Base-by-base conservation (phyloP, 345 rosid genomes). In the Luvunga scandens region DNA sequence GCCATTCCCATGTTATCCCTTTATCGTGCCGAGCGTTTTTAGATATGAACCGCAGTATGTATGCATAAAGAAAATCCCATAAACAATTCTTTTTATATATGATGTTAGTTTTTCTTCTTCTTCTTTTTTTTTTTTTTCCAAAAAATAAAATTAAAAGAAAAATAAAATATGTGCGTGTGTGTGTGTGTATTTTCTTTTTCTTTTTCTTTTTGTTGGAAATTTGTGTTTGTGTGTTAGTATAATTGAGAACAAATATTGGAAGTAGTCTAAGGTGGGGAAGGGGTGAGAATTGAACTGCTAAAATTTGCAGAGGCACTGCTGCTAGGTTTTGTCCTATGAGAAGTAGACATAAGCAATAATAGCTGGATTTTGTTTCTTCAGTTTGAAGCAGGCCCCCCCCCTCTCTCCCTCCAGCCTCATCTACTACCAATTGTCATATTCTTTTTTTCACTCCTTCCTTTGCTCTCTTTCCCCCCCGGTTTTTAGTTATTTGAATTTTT, bases 271-370 rank as follows among this genome's bases (percentile, higher is more conserved):
- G 78, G 39, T 28, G 60, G 39, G 74, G 61, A 21, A 28, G 70
- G 71, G 79, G 65, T 75, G 82, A 75, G 42, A 85, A 61, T 45
- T 80, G 83, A 76, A 53, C 57, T 53, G 57, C 21, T 53, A 9
- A 62, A 73, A 66, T 36, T 50, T 50, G 74, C 84, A 83, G 82
- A 83, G 76, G 82, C 69, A 81, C 80, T 75, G 86, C 64, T 63
- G 28, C 77, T 36, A 72, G 7, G 9, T 75, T 83, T 83, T 87
- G 88, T 85, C 83, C 62, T 83, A 56, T 76, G 74, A 83, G 88
- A 88, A 83, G 87, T 72, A 83, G 89, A 86, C 88, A 88, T 77
- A 75, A 55, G 83, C 68, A 80, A 85, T 85, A 70, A 81, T 83
- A 55, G 83, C 73, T 75, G 82, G 78, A 77, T 81, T 84, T 82